Evolutionary conservation across 257 asterid genomes (phyloP), one percentile per base, ranked within the genome.

Genomic region (Lycium barbarum): DNA sequence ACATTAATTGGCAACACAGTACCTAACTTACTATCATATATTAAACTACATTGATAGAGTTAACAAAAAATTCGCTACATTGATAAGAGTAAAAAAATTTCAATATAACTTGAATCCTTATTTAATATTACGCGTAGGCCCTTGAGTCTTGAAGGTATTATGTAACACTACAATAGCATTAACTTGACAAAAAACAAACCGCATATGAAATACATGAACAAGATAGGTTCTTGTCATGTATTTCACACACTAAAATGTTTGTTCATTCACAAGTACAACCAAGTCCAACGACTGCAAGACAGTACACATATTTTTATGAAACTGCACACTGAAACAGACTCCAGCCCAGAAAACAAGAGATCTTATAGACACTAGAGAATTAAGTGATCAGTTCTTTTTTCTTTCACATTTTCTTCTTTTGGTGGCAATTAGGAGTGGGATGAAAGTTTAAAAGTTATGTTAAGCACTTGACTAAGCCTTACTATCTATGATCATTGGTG

Each of bases 401-500:
- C 9, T 22, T 22, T 61, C 10, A 17, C 11, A 59, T 59, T 59
- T n/a, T 59, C 35, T 18, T n/a, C 11, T 61, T 61, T n/a, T 7
- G 68, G 67, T 61, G 9, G 47, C 13, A 20, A 11, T 13, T 17
- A 5, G 26, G 65, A 10, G 54, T 1, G 11, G 33, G 33, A 26
- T 26, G 33, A 26, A 36, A 36, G 54, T 20, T 7, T 9, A 33
- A 62, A 63, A 22, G 26, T n/a, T 71, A n/a, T 49, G 63, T 18
- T 18, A 66, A 13, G 55, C 26, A 15, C 59, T 81, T 68, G 38
- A 85, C 87, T 89, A 85, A 13, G 91, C 86, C 92, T 91, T 91
- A 83, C 96, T 87, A 36, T 91, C 90, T 26, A 87, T 79, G 5
- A 87, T 78, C 86, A 35, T 86, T 3, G 84, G 66, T 79, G 67